Base-by-base conservation (phyloP, 2,329 filamentous ascomycete genomes). In the Venturia aucupariae region DNA sequence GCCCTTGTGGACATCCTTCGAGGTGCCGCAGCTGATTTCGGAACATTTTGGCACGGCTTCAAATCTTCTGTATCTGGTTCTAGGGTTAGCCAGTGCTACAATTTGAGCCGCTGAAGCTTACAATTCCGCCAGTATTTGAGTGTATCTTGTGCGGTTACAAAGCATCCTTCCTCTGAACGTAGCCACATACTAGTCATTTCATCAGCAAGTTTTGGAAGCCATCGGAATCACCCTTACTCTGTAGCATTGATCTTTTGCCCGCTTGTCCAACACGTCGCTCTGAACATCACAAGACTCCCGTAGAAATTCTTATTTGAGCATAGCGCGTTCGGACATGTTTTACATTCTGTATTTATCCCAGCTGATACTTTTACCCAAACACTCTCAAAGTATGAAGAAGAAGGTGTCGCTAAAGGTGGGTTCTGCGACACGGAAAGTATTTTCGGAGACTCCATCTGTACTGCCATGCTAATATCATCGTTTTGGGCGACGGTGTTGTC, bases 261-360 rank as follows among this genome's bases (percentile, higher is more conserved):
- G 19, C 10, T 62, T 17, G 41, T 42, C 60, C 60, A 62, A 51
- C 60, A 62, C n/a, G 27, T 62, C 41, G 44, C 60, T 39, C 60
- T 44, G 27, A 62, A 62, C 60, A 62, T 62, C 19, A 41, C 15
- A 27, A 51, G 30, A 5, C n/a, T 15, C 13, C 60, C 60, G 27
- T 62, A 62, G 39, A 44, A 62, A n/a, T 62, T 42, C 42, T 62
- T 42, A 17, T 48, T 62, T 6, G 60, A 30, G 41, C 60, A 62
- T 30, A 51, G n/a, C 38, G 39, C 22, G 27, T 62, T 24, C 30
- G 60, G 60, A 35, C 60, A 62, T 17, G 60, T 62, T 35, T 62
- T 62, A 19, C 60, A 62, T 62, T 62, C 60, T 4, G 60, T 62
- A 32, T 42, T 62, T 24, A 62, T 48, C 19, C 44, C 60, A 27